These are phyloP conservation scores for Salix exigua DNA, from an alignment of 345 rosid species.

Conservation along the genomic window DNA sequence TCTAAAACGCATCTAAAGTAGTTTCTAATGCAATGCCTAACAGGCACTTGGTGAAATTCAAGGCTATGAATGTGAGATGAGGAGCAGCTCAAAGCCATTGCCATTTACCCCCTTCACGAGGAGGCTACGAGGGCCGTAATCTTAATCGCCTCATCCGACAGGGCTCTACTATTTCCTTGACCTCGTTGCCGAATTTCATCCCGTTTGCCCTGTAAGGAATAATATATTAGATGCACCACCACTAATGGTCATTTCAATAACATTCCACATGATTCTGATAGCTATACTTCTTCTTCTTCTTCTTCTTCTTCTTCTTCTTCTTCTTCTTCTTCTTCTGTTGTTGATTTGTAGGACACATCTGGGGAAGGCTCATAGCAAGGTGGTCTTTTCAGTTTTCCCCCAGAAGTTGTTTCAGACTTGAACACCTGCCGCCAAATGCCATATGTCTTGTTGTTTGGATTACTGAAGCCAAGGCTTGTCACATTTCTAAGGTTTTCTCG, in stretches of 20 bases:
- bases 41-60: conserved; percentile 18
- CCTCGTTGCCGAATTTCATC: conserved; percentile 73
- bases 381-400: conserved; percentile 98
- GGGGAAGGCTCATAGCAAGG: conserved; percentile 89
- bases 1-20: no score
- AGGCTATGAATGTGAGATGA: conserved; percentile 81
- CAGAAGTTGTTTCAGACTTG: conserved; percentile 80
- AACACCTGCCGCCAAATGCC: conserved; percentile 63
- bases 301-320: no score
- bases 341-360: conserved; percentile 53
- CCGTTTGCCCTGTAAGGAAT: conserved; percentile 75
- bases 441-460: conserved; percentile 89
- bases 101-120: conserved; percentile 85
- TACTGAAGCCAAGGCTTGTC: conserved; percentile 81
- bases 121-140: conserved; percentile 93
- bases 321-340: neutral
- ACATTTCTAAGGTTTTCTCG: neutral
- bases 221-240: neutral
- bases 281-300: neutral
- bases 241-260: neutral
- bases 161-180: conserved; percentile 92
- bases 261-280: neutral
- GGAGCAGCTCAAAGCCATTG: conserved; percentile 82
- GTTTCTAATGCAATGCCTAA: no score
- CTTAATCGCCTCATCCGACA: conserved; percentile 57